Base-by-base conservation (phyloP, 73 alveolate genomes). In the Blepharisma japonicum region DNA sequence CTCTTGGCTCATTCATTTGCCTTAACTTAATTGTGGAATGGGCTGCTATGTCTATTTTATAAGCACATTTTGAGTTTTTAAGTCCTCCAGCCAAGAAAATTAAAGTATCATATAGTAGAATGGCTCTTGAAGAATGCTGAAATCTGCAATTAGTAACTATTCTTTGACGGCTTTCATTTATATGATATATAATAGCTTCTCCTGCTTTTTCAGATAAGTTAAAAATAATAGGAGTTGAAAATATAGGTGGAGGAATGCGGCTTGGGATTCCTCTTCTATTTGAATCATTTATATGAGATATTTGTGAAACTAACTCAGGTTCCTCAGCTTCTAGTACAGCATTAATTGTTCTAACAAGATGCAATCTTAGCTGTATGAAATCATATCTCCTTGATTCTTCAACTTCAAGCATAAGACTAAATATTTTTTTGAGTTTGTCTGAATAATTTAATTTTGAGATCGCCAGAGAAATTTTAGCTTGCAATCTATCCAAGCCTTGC, bases 21-120 rank as follows among this genome's bases (percentile, higher is more conserved):
- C 14, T 14, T 14, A 61, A 39, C 23, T 61, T 61, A 14, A 25
- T 25, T 14, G 49, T 25, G 38, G 74, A n/a, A 18, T 39, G 18
- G 46, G 74, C 23, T 61, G 74, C 14, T 8, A 5, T 61, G 47
- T 20, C 23, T 14, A 61, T 61, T 25, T 61, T 61, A 39, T 14
- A 61, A 25, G 23, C 74, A 2, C 49, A 61, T 25, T 61, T 61
- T 9, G 74, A 61, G 48, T 61, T 61, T 25, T 61, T 61, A n/a
- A 61, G 47, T 8, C 74, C 74, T 25, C 74, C 74, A 9, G 74
- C 11, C 42, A 32, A 32, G 0, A 61, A 8, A 9, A 61, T 61
- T 9, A 61, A 14, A 39, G 74, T 14, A 39, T 61, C 74, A 39
- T 11, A 9, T 20, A 20, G 5, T n/a, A 61, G 38, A 2, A 61